These are phyloP conservation scores for Spencermartinsiella ligniputridi DNA, from an alignment of 1,139 yeast species.

Conservation along the genomic window DNA sequence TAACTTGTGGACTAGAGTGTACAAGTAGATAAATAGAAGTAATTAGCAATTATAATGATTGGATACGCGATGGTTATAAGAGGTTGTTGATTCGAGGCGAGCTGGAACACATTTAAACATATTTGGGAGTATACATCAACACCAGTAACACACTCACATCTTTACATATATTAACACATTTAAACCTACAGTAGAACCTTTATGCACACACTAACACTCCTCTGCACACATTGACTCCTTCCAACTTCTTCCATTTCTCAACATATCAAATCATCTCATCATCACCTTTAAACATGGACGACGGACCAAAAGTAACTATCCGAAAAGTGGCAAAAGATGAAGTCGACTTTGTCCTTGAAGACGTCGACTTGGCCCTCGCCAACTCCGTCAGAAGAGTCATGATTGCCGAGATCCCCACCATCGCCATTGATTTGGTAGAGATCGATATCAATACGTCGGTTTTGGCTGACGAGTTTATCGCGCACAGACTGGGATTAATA, in stretches of 20 bases:
- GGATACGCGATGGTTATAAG: no score
- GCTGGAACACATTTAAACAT: no score
- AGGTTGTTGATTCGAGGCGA: no score
- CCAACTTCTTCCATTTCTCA: not conserved
- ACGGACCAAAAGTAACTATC: slow-evolving; percentile 80
- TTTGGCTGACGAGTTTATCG: slow-evolving; percentile 90
- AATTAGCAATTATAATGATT: no score
- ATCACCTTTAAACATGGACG: slow-evolving; percentile 29
- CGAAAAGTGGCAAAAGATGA: slow-evolving; percentile 80
- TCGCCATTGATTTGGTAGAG: slow-evolving; percentile 93
- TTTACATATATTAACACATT: no score
- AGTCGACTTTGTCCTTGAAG: slow-evolving; percentile 83
- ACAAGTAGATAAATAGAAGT: no score
- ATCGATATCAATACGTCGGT: slow-evolving; percentile 91
- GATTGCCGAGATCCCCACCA: slow-evolving; percentile 94
- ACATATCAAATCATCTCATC: not conserved
- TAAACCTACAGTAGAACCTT: no score
- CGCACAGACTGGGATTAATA: slow-evolving; percentile 88
- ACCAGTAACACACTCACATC: no score
- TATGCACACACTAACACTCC: no score
- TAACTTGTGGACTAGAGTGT: no score
- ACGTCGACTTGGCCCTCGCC: slow-evolving; percentile 87
- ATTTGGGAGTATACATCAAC: no score
- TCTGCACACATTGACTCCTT: no score
- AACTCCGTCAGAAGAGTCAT: slow-evolving; percentile 88